Conservation (phyloP, 768 basidiomycete genomes). For the Macrolepiota fuliginosa region DNA sequence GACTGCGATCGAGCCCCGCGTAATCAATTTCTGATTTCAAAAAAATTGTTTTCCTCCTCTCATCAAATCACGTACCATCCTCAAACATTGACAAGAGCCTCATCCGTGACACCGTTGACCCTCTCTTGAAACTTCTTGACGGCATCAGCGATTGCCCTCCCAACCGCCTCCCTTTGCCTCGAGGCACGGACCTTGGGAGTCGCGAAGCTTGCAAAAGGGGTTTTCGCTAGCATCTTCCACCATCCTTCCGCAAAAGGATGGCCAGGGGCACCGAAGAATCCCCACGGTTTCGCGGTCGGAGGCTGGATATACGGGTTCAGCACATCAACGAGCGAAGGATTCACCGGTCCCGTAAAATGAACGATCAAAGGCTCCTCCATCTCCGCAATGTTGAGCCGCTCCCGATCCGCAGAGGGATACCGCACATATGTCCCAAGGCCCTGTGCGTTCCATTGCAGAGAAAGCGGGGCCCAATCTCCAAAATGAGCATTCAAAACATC, state of each 20-base stretch:
- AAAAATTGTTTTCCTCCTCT: no score
- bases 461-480: no score
- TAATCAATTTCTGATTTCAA: no score
- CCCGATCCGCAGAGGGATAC: no score
- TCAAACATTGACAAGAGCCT: background rate
- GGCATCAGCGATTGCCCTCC: background rate
- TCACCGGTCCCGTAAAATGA: conserved; percentile 57
- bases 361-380: conserved; percentile 45
- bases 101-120: no score
- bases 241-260: conserved; percentile 48
- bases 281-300: conserved; percentile 58
- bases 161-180: background rate
- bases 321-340: conserved; percentile 42
- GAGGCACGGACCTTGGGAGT: background rate
- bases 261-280: conserved; percentile 49
- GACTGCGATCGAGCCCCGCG: no score
- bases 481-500: no score
- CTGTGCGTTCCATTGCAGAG: no score
- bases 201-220: conserved; percentile 24
- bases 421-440: no score
- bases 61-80: no score
- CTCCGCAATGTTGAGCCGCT: conserved; percentile 26
- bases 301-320: conserved; percentile 53
- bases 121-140: background rate
- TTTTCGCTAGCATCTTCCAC: conserved; percentile 41